These are phyloP conservation scores for Rhipidocladum racemiflorum DNA, from an alignment of 176 grass and related monocot genomes.

Conservation along the genomic window DNA sequence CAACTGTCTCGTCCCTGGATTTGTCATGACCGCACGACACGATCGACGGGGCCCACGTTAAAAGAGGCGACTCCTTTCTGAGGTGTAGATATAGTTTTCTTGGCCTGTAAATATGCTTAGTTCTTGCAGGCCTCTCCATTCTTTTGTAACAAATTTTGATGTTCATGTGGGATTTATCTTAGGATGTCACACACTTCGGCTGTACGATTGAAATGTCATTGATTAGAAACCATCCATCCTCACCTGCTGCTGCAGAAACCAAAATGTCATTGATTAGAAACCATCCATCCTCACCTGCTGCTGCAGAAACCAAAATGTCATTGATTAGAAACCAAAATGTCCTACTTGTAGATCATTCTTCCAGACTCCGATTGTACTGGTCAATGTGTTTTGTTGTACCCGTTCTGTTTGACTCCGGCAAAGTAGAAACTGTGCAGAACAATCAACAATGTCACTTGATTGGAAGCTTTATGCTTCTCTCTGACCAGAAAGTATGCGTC, in stretches of 20 bases:
- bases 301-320: neutral
- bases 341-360: neutral
- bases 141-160: conserved; percentile 64
- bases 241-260: neutral
- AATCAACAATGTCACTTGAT: neutral
- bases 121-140: conserved; percentile 32
- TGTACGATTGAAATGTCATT: neutral
- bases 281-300: neutral
- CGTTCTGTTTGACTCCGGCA: neutral
- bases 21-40: conserved; percentile 1
- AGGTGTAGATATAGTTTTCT: conserved; percentile 44
- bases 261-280: neutral
- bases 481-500: neutral
- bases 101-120: conserved; percentile 28
- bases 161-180: conserved; percentile 14
- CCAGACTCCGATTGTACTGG: neutral
- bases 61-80: conserved; percentile 6
- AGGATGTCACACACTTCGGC: conserved; percentile 18
- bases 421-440: neutral
- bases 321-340: neutral
- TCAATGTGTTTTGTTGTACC: conserved; percentile 9
- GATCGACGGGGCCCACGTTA: conserved; percentile 1
- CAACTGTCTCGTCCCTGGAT: neutral
- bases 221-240: neutral
- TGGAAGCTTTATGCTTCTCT: neutral